These are phyloP conservation scores for Boletellus deceptivus DNA, from an alignment of 1,284 basidiomycete genomes.

Conservation along the genomic window DNA sequence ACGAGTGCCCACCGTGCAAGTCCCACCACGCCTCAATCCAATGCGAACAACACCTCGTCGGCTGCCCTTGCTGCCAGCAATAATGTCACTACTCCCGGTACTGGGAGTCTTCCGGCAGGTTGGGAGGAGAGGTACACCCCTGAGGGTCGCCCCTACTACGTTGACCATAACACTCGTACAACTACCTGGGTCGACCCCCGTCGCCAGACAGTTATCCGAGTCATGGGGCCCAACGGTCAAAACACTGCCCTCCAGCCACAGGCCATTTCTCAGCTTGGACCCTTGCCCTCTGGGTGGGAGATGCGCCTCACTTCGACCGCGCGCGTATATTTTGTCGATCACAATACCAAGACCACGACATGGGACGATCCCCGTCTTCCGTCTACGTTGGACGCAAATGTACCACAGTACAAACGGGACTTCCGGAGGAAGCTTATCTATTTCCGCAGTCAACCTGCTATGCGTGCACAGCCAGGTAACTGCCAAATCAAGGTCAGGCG, in stretches of 20 bases:
- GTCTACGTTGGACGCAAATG: conserved; percentile 81
- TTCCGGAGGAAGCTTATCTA: conserved; percentile 96
- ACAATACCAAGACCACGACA: conserved; percentile 96
- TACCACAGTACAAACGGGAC: conserved; percentile 96
- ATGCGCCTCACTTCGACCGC: conserved; percentile 95
- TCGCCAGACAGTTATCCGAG: conserved; percentile 84
- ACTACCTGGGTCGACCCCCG: conserved; percentile 96
- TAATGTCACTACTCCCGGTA: conserved; percentile 71
- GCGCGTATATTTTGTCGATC: conserved; percentile 94
- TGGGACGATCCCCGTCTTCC: conserved; percentile 95
- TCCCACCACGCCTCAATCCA: conserved; percentile 33
- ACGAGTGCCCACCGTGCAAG: conserved; percentile 35
- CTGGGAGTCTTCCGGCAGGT: conserved; percentile 83
- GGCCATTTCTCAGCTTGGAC: conserved; percentile 87
- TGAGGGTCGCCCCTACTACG: conserved; percentile 92
- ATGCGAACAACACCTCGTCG: conserved; percentile 31
- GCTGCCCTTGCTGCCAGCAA: conserved; percentile 49
- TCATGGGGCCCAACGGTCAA: conserved; percentile 86
- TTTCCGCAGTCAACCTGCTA: conserved; percentile 92
- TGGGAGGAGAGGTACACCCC: conserved; percentile 97
- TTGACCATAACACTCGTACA: conserved; percentile 92
- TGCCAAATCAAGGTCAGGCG: conserved; percentile 93
- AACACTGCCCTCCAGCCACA: conserved; percentile 82
- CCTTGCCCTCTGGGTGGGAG: conserved; percentile 93
- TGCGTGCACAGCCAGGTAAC: conserved; percentile 86